Conservation (phyloP, 345 rosid species). For the Eucalyptus tenuipes region DNA sequence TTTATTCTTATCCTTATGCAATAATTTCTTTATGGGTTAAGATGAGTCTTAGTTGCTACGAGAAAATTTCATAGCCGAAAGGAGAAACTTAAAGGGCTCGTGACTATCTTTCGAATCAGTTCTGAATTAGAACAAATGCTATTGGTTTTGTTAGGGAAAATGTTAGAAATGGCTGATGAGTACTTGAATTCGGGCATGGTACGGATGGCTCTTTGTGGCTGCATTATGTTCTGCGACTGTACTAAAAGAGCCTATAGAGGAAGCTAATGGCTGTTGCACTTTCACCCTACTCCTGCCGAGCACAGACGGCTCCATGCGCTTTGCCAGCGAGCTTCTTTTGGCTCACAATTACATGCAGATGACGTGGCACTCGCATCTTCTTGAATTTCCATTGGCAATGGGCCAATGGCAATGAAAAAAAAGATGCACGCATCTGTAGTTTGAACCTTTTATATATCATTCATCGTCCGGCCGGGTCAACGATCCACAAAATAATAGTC, state of each 20-base stretch:
- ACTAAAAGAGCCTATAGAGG: neutral
- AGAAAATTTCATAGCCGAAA: neutral
- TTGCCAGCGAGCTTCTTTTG: neutral
- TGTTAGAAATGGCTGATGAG: neutral
- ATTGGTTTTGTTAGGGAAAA: neutral
- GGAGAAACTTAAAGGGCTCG: neutral
- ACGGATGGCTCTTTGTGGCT: neutral
- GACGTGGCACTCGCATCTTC: neutral
- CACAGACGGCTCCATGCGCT: neutral
- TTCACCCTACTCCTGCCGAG: neutral
- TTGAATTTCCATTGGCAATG: neutral
- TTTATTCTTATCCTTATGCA: fast-evolving
- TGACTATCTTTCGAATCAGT: neutral
- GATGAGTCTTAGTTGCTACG: fast-evolving
- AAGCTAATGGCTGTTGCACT: neutral
- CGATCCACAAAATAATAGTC: neutral
- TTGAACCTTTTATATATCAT: neutral
- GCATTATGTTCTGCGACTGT: neutral
- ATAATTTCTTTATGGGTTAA: too few species aligned
- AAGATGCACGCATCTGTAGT: neutral
- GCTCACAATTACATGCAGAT: neutral
- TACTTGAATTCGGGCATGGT: neutral
- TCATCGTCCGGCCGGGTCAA: neutral
- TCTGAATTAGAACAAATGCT: neutral
- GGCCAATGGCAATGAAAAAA: neutral